Percentiles rank a stretch among this genome's conserved stretches.
Evolutionary conservation across 1,139 yeast genomes (phyloP).

Genomic region (Candida dubliniensis): DNA sequence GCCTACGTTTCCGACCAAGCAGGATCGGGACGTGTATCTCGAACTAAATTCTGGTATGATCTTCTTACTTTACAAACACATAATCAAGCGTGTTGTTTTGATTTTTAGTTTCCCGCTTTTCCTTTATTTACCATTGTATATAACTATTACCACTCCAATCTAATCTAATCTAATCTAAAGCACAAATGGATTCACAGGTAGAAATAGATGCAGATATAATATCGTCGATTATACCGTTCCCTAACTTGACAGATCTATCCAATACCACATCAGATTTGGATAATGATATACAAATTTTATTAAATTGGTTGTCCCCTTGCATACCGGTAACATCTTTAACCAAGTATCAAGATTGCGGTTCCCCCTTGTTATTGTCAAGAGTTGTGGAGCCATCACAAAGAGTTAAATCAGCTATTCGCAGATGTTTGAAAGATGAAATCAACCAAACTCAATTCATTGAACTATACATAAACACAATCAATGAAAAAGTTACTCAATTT

Average conservation of each 20-base stretch:
- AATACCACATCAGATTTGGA: slow-evolving; percentile 32
- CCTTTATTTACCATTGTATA: not conserved
- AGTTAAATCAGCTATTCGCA: slow-evolving; percentile 37
- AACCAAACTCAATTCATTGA: slow-evolving; percentile 37
- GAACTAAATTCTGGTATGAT: too few species aligned
- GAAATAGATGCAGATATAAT: slow-evolving; percentile 6
- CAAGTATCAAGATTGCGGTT: not conserved
- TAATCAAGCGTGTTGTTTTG: too few species aligned
- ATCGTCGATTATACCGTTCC: slow-evolving; percentile 19
- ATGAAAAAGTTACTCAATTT: slow-evolving; percentile 13
- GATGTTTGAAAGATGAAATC: slow-evolving; percentile 37
- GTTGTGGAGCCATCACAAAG: slow-evolving; percentile 35
- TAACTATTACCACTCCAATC: not conserved
- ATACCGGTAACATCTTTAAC: slow-evolving; percentile 18
- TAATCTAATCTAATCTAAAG: not conserved
- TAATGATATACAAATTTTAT: slow-evolving; percentile 40
- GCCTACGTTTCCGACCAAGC: too few species aligned
- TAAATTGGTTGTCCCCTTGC: slow-evolving; percentile 41
- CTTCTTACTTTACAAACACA: too few species aligned
- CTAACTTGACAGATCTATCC: slow-evolving; percentile 25
- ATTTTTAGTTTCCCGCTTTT: too few species aligned
- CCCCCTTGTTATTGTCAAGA: slow-evolving; percentile 6
- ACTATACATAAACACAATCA: slow-evolving; percentile 37
- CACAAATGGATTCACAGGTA: slow-evolving; percentile 1
- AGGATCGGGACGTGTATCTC: too few species aligned